Evolutionary conservation across 208 protist genomes (phyloP), one percentile per base, ranked within the genome.

Genomic region (Acanthamoeba polyphaga): DNA sequence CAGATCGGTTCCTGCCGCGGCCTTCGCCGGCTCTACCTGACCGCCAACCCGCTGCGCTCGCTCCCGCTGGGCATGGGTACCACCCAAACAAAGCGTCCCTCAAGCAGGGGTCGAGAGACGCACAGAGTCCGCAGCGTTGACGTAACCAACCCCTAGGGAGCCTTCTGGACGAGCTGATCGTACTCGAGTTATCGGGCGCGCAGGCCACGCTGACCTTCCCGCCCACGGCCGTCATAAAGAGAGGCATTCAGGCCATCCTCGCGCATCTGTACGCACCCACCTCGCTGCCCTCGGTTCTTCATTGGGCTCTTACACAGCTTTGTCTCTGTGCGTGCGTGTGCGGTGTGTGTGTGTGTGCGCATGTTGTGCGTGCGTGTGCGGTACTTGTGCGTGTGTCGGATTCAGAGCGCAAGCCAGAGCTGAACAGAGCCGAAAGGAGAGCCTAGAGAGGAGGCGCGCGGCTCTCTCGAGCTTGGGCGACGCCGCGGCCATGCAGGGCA

Each of bases 1-100:
- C 43, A 92, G 60, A 46, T 92, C 32, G 85, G 85, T 2, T 53
- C 51, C 49, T 87, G 78, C 51, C 78, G 27, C 51, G 29, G n/a
- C 78, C 78, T 87, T 19, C 78, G 51, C 13, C 78, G 78, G 12
- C 78, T 87, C 78, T 87, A 87, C 51, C 78, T 87, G 12, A 87
- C 38, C 49, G 55, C 78, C 51, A 87, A 87, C 17, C 78, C 78
- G 24, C 78, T 87, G 10, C 38, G 78, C 7, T 22, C 78, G 29
- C 51, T 87, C 7, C 78, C 78, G 24, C 78, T 87, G 10, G 78
- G 78, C 24, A 15, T 87, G 27, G 78, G 78, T 60, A 27, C 7
- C 55, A 24, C 55, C 53, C 53, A 22, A 22, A 19, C 15, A 12
- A 49, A 8, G 12, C 55, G 15, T 7, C 27, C 24, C 8, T 38